Percentiles rank a stretch among this genome's conserved stretches.
These are phyloP conservation scores for Exobasidium cylindrosporum DNA, from an alignment of 1,284 basidiomycete genomes.

Conservation along the genomic window DNA sequence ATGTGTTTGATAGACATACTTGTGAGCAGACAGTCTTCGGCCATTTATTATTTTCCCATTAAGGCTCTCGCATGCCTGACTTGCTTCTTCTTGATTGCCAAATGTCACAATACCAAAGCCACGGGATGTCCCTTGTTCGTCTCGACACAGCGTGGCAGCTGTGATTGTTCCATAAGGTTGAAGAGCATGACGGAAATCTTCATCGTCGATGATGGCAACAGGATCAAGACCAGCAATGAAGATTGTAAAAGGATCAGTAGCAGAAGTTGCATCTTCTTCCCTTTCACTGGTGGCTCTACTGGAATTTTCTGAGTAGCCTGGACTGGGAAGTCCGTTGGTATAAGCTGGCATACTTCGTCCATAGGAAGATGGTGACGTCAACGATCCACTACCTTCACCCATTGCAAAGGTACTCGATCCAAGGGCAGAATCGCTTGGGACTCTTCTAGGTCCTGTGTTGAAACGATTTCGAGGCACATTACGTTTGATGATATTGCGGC, in stretches of 20 bases:
- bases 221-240: conserved; percentile 23
- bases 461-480: conserved; percentile 35
- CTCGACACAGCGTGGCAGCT: conserved; percentile 18
- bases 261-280: not conserved
- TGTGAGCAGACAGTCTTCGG: conserved; percentile 20
- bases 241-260: conserved; percentile 15
- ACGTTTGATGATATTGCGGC: conserved; percentile 25
- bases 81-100: conserved; percentile 13
- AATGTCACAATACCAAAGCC: conserved; percentile 27
- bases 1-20: conserved; percentile 11
- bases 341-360: not conserved
- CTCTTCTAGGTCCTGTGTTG: conserved; percentile 29
- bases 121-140: conserved; percentile 22
- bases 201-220: conserved; percentile 18
- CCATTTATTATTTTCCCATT: conserved; percentile 26
- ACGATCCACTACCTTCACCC: not conserved
- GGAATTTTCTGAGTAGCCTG: conserved; percentile 1
- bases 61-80: conserved; percentile 14
- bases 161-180: conserved; percentile 24
- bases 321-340: conserved; percentile 1
- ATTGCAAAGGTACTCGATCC: not conserved
- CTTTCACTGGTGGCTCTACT: not conserved
- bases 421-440: conserved; percentile 17
- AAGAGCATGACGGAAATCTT: conserved; percentile 18
- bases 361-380: not conserved